These are phyloP conservation scores for Elymus sibiricus DNA, from an alignment of 176 grass and related monocot species.

Conservation along the genomic window DNA sequence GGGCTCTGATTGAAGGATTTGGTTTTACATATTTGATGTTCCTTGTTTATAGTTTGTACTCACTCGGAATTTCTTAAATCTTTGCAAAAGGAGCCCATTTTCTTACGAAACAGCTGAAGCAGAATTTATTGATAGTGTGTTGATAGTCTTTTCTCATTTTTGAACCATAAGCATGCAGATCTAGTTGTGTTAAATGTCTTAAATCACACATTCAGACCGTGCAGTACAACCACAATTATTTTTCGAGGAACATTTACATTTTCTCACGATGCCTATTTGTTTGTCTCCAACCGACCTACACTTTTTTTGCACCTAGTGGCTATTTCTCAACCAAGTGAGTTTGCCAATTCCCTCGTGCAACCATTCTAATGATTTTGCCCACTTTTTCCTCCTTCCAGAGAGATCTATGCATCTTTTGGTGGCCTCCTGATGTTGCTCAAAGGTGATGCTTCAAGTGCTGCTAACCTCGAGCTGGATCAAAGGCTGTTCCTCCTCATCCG, in stretches of 20 bases:
- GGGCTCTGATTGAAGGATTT: neutral
- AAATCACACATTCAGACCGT: neutral
- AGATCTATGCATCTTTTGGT: conserved; percentile 57
- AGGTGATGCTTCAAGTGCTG: conserved; percentile 37
- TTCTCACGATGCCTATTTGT: neutral
- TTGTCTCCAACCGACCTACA: neutral
- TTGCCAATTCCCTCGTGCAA: too few species aligned
- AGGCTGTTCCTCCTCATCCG: conserved; percentile 56
- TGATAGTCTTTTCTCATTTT: neutral
- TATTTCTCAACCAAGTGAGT: neutral
- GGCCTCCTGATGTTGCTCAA: conserved; percentile 59
- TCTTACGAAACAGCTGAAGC: neutral
- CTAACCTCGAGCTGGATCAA: conserved; percentile 49
- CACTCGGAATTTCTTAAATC: neutral
- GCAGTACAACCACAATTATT: neutral
- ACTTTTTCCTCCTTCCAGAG: conserved; percentile 4
- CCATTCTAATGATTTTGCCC: neutral
- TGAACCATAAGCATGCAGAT: neutral
- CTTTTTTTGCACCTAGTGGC: neutral
- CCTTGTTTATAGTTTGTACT: neutral
- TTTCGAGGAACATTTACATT: neutral
- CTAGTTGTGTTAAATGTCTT: neutral
- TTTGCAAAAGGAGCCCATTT: neutral
- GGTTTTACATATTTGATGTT: conserved; percentile 1
- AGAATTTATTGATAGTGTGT: neutral